phyloP scores from a whole-genome alignment of 2,329 filamentous ascomycete genomes.

The Macroventuria anomochaeta region DNA sequence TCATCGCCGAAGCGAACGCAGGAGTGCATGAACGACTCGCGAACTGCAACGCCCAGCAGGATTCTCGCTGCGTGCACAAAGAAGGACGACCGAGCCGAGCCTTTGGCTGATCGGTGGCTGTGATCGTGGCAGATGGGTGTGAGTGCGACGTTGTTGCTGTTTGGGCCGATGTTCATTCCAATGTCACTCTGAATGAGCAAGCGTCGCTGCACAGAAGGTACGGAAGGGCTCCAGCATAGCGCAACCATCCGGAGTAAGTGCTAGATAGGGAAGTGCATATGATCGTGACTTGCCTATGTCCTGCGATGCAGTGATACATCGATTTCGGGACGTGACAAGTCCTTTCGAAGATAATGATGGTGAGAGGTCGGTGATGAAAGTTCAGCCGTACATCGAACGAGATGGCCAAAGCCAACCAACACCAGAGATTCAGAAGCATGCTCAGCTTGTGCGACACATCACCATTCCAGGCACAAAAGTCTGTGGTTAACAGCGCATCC shows the following conservation, averaged over 20 bases:
- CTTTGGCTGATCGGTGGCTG: background rate
- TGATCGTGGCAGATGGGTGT: background rate
- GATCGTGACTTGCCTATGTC: constrained; percentile 8
- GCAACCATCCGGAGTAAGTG: constrained; percentile 10
- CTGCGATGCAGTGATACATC: constrained; percentile 14
- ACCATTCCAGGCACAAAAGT: constrained; percentile 16
- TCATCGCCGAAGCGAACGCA: constrained; percentile 6
- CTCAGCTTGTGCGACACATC: constrained; percentile 21
- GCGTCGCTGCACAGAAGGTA: constrained; percentile 5
- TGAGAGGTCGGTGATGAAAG: constrained; percentile 3
- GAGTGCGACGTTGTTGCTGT: constrained; percentile 5
- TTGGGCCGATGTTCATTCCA: constrained; percentile 7
- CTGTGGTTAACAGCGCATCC: constrained; percentile 17
- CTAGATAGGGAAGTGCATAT: constrained; percentile 9
- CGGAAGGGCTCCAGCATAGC: constrained; percentile 10
- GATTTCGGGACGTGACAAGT: constrained; percentile 8
- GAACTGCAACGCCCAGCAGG: constrained; percentile 1
- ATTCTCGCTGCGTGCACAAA: background rate
- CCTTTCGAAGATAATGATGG: background rate
- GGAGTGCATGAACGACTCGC: constrained; percentile 16
- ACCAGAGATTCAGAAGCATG: background rate
- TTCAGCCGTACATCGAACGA: background rate
- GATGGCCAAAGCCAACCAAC: constrained; percentile 8
- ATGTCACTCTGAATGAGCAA: constrained; percentile 10
- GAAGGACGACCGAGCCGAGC: constrained; percentile 9